Evolutionary conservation across 345 rosid genomes (phyloP), one percentile per base, ranked within the genome.

Genomic region (Acer negundo): DNA sequence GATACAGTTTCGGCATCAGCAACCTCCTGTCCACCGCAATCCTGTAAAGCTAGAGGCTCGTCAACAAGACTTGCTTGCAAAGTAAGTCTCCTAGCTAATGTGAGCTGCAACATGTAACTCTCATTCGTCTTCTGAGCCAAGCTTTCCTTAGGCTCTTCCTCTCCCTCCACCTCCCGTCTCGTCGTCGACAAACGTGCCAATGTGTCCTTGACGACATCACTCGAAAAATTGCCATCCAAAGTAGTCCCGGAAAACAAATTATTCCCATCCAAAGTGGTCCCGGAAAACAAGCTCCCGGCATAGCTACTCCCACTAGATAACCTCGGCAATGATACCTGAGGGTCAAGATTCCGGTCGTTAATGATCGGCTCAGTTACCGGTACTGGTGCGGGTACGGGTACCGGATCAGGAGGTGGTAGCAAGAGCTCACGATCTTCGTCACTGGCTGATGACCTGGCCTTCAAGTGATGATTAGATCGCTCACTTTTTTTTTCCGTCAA

Each of bases 301-400:
- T 86, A 90, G 74, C 97, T 92, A 74, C 98, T 95, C 75, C 91
- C 97, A 58, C 98, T 95, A 0, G 98, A 92, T 61, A 92, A 69
- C 83, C 98, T 83, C 40, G 89, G 90, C 84, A 92, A 83, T 10
- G 97, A 93, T 17, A 90, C 89, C 78, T 86, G 89, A 51, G 89
- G 86, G 13, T 91, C 96, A 76, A 91, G 88, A 77, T 78, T 85
- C 77, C 84, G 75, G 53, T 86, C 90, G 20, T 75, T 73, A 1
- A 63, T 38, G 8, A 79, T 62, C 1, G 78, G 70, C n/a, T 81
- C 84, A 6, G 85, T 71, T 7, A 53, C 75, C 6, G 84, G 74
- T 10, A 59, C 75, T 0, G 80, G 51, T 10, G 53, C 75, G 1
- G 79, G 51, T 2, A 62, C 82, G 1, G 80, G 74, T 70, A 82